These are phyloP conservation scores for Chlamydomonas reinhardtii DNA, from an alignment of 163 green algal genomes.

Conservation along the genomic window DNA sequence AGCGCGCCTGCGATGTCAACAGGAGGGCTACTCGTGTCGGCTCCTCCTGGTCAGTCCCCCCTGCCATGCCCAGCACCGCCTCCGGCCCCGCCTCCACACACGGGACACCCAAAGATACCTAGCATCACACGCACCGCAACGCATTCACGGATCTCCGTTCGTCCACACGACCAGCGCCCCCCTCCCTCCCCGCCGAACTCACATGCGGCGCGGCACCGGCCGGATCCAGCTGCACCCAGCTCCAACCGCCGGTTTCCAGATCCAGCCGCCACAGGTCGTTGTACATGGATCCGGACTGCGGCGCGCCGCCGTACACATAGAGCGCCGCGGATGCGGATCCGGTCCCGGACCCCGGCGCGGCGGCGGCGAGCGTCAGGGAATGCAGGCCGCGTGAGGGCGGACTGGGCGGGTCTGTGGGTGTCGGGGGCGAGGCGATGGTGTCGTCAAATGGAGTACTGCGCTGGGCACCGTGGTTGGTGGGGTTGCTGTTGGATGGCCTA, in stretches of 20 bases:
- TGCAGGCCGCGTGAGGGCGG: slow-evolving; percentile 47
- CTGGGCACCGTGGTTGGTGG: too few relatives aligned
- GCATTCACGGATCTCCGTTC: too few relatives aligned
- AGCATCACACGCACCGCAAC: too few relatives aligned
- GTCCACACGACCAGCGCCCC: too few relatives aligned
- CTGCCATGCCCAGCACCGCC: too few relatives aligned
- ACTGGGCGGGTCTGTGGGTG: not conserved
- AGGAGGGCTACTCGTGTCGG: too few relatives aligned
- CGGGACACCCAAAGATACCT: too few relatives aligned
- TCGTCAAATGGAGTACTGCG: too few relatives aligned
- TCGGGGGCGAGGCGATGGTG: not conserved
- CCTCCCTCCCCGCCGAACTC: too few relatives aligned
- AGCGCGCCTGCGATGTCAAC: slow-evolving; percentile 27
- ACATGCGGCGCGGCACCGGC: not conserved
- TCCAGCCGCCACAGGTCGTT: slow-evolving; percentile 30
- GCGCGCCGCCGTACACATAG: slow-evolving; percentile 47
- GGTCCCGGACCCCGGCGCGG: not conserved
- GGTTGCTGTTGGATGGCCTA: too few relatives aligned
- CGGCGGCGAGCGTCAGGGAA: slow-evolving; percentile 31
- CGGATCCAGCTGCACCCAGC: slow-evolving; percentile 24
- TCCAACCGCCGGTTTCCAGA: not conserved
- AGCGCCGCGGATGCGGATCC: not conserved
- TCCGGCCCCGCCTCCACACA: too few relatives aligned
- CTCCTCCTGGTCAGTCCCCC: too few relatives aligned
- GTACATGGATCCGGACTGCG: slow-evolving; percentile 44